A percentile compares a stretch with the other conserved stretches of the same genome.
Conservation (phyloP, 1,284 basidiomycete genomes). For the Rhodotorula sp. region DNA sequence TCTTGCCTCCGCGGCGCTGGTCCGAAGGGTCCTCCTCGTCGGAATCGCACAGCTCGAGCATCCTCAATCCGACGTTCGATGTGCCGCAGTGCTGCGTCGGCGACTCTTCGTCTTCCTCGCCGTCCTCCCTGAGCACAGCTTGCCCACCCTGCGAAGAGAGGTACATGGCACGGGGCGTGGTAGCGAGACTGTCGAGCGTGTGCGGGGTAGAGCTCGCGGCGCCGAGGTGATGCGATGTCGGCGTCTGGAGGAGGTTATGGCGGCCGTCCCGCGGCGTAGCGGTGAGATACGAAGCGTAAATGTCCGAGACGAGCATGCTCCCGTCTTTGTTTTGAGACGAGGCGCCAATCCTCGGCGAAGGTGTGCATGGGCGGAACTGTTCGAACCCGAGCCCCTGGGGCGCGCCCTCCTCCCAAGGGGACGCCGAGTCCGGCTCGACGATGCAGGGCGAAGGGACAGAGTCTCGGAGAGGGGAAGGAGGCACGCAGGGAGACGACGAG, state of each 20-base stretch:
- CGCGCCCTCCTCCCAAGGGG: too few species aligned
- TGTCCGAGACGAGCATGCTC: constrained; percentile 9
- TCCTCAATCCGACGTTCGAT: constrained; percentile 19
- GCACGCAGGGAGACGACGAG: background rate
- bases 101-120: constrained; percentile 15
- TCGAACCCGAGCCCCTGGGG: background rate
- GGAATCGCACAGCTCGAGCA: constrained; percentile 23
- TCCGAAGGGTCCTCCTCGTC: constrained; percentile 4
- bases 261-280: constrained; percentile 15
- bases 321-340: background rate
- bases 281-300: constrained; percentile 29
- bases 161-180: constrained; percentile 5
- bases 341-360: background rate
- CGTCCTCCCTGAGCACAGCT: background rate
- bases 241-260: constrained; percentile 18
- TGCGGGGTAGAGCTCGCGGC: background rate
- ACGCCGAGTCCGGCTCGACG: constrained; percentile 6
- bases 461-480: background rate
- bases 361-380: constrained; percentile 3
- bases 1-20: background rate
- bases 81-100: constrained; percentile 18
- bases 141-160: constrained; percentile 2
- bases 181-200: background rate
- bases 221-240: background rate
- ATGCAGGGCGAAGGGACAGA: background rate